Evolutionary conservation across 768 basidiomycete species (phyloP), one percentile per base, ranked within the genome.

Genomic region (Chalciporus piperatus): DNA sequence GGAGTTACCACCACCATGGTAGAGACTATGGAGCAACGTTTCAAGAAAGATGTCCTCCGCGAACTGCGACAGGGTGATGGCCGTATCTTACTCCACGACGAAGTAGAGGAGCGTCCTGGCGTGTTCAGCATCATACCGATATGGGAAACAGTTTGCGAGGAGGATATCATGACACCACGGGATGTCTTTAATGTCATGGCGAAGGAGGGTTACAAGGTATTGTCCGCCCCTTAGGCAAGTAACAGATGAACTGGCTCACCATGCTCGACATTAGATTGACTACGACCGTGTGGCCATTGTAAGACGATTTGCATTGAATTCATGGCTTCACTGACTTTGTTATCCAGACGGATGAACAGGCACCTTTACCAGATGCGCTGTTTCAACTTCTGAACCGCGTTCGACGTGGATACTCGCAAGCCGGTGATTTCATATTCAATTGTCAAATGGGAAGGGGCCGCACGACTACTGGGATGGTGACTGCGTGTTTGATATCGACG

Each of bases 391-490:
- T 96, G 23, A 80, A 84, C 22, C 82, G 94, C 30, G 80, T 98
- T 6, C 78, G 79, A 65, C 62, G 76, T 52, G 76, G 78, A 48
- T 56, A 85, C 41, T 70, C 77, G 1, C 73, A 78, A 25, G 80
- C 84, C 1, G 87, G 83, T 4, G 91, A 92, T 59, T 88, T 93
- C 59, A 73, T 92, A 41, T 98, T 97, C 75, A 98, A 98, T 60
- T 99, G 97, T 69, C 97, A 98, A 69, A 96, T 98, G 93, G 91
- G 91, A 20, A 75, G 89, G 49, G 89, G 85, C 14, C 77, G 89
- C 35, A 99, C 97, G 6, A 99, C 97, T 0, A 98, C 94, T 0
- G 97, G 97, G 6, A 98, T 98, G 93, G 82, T 93, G 50, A 84
- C 86, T 22, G 91, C 92, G 0, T 90, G 86, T 50, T 74, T 98